Evolutionary conservation across 2,329 filamentous ascomycete species (phyloP), one percentile per base, ranked within the genome.

Genomic region (Huntiella moniliformis): DNA sequence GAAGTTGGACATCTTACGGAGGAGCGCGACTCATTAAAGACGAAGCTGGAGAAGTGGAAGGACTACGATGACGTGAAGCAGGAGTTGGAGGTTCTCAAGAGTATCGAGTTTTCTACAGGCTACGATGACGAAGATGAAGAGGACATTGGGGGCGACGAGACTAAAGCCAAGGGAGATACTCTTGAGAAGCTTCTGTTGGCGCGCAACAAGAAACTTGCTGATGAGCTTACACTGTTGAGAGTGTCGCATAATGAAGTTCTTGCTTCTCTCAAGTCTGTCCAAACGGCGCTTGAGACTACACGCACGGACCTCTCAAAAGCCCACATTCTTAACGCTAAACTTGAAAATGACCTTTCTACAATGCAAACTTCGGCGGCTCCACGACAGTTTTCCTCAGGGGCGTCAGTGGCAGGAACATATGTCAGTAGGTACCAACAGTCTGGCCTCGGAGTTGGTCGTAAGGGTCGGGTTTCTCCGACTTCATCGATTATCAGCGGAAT

Each of bases 11-110:
- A 81, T 48, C 64, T 93, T 13, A 79, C 79, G 55, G 75, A 82
- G 31, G 91, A 96, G 58, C 79, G 83, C 52, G 86, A 95, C 50
- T 67, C 71, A 18, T 66, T 96, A 47, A 83, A 80, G 56, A 66
- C 70, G 34, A 94, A 91, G 63, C 73, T 96, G 3, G 77, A 85
- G 52, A 92, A 82, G 58, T 92, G 84, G 77, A 76, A 76, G 53
- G 91, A 98, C 59, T 98, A 98, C 58, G 87, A 96, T 32, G 88
- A 96, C 49, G 76, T 98, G 41, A 95, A 91, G 63, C 83, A 92
- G 52, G 92, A 98, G 61, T 70, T 98, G 3, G 88, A 96, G 56
- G 87, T 96, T 51, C 73, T 98, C 50, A 94, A 94, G 73, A 93
- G 88, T 53, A 95, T 98, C 54, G 91, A 98, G 59, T 94, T 98